Percentiles rank a stretch among this genome's conserved stretches.
Conservation (phyloP, 306 rosid species). For the Dryas octopetala region DNA sequence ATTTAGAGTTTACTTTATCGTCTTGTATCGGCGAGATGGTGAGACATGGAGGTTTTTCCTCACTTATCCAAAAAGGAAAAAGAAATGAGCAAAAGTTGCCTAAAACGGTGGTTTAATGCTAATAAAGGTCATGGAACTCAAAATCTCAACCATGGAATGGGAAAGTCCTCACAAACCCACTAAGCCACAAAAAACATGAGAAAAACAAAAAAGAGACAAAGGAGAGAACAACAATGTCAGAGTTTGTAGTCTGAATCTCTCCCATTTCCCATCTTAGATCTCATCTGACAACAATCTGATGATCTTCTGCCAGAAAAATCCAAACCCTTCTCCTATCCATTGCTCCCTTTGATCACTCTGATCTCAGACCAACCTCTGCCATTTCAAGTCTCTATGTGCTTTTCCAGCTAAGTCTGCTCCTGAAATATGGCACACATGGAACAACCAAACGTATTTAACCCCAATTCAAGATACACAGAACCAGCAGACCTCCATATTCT, state of each 20-base stretch:
- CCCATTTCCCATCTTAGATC: slow-evolving; percentile 62
- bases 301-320: slow-evolving; percentile 59
- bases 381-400: slow-evolving; percentile 44
- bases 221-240: slow-evolving; percentile 63
- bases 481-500: slow-evolving; percentile 68
- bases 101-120: slow-evolving; percentile 40
- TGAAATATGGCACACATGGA: slow-evolving; percentile 47
- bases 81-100: slow-evolving; percentile 35
- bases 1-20: neutral
- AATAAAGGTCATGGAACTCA: slow-evolving; percentile 39
- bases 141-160: slow-evolving; percentile 58
- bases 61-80: slow-evolving; percentile 10
- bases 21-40: neutral
- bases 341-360: slow-evolving; percentile 47
- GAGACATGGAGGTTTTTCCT: neutral
- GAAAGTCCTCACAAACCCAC: slow-evolving; percentile 31
- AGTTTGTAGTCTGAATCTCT: slow-evolving; percentile 57
- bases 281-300: slow-evolving; percentile 55
- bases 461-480: slow-evolving; percentile 69
- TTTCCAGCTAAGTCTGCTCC: slow-evolving; percentile 84
- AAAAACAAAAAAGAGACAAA: slow-evolving; percentile 23
- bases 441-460: slow-evolving; percentile 45
- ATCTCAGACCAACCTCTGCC: slow-evolving; percentile 74
- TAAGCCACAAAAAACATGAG: slow-evolving; percentile 39
- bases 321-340: slow-evolving; percentile 63